These are phyloP conservation scores for Penicillium fuscoglaucum DNA, from an alignment of 2,329 filamentous ascomycete genomes.

Conservation along the genomic window DNA sequence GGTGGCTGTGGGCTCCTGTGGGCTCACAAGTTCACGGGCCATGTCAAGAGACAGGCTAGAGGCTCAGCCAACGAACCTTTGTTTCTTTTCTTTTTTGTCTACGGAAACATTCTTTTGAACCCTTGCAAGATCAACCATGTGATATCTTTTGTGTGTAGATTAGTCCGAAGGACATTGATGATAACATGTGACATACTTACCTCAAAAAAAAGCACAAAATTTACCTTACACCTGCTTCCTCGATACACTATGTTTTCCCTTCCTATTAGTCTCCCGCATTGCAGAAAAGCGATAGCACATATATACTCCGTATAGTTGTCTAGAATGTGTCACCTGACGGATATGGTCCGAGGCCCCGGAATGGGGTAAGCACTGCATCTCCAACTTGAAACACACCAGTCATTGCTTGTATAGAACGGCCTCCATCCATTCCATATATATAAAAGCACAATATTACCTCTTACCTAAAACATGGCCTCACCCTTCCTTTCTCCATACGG, in stretches of 20 bases:
- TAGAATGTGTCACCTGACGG: slow-evolving; percentile 10
- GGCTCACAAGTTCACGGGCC: not conserved
- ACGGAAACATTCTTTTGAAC: not conserved
- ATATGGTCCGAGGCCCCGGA: slow-evolving; percentile 2
- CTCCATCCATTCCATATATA: not conserved
- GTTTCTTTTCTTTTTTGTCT: not conserved
- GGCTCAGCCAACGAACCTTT: not conserved
- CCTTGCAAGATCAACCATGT: not conserved
- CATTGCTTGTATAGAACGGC: not conserved
- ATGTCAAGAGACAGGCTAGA: slow-evolving; percentile 5
- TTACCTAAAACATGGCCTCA: slow-evolving; percentile 21
- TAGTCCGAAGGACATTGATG: slow-evolving; percentile 18
- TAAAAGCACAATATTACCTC: not conserved
- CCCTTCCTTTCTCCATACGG: slow-evolving; percentile 17
- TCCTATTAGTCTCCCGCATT: too few species aligned
- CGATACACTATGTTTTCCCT: not conserved
- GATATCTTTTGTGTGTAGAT: slow-evolving; percentile 17
- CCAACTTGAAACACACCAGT: not conserved
- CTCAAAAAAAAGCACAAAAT: not conserved
- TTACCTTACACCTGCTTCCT: not conserved
- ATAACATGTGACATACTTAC: slow-evolving; percentile 8
- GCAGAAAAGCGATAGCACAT: not conserved
- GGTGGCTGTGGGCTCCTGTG: not conserved
- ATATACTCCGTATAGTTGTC: not conserved
- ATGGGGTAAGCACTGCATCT: slow-evolving; percentile 10